Conservation (phyloP, 371 early-diverging fungal genomes). For the Fennellomyces sp. region DNA sequence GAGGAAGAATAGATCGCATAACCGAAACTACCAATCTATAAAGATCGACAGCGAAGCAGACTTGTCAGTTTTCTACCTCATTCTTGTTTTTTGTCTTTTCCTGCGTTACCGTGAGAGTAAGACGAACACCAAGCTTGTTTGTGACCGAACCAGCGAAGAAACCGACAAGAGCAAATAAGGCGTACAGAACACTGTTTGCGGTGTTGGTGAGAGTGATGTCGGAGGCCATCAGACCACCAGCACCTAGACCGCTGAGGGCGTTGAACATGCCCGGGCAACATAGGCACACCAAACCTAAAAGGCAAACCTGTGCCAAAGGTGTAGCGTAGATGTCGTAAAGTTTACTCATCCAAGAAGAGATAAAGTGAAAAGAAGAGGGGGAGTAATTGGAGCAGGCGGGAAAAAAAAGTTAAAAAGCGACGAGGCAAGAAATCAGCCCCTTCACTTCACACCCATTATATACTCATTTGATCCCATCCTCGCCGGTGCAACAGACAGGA, state of each 20-base stretch:
- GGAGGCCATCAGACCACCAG: slow-evolving; percentile 44
- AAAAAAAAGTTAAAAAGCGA: background rate
- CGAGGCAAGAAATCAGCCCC: background rate
- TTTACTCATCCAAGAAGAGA: background rate
- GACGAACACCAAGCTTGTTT: slow-evolving; percentile 54
- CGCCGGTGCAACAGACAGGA: background rate
- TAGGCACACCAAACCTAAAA: slow-evolving; percentile 80
- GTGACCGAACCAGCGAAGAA: slow-evolving; percentile 58
- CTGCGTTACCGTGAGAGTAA: slow-evolving; percentile 34
- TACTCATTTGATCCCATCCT: background rate
- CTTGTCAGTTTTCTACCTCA: background rate
- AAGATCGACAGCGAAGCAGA: background rate
- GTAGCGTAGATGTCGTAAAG: slow-evolving; percentile 14
- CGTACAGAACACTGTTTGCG: slow-evolving; percentile 69
- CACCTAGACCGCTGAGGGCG: slow-evolving; percentile 43
- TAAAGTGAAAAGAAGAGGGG: background rate
- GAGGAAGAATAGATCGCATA: slow-evolving; percentile 56
- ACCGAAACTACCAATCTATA: slow-evolving; percentile 39
- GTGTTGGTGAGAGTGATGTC: slow-evolving; percentile 61
- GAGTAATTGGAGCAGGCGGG: background rate
- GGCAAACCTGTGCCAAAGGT: slow-evolving; percentile 68
- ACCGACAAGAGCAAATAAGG: slow-evolving; percentile 65
- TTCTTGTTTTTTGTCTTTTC: background rate
- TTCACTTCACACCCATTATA: background rate
- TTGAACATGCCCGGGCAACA: slow-evolving; percentile 84